Evolutionary conservation across 352 stramenopile genomes (phyloP), one percentile per base, ranked within the genome.

Genomic region (Phytophthora boehmeriae): DNA sequence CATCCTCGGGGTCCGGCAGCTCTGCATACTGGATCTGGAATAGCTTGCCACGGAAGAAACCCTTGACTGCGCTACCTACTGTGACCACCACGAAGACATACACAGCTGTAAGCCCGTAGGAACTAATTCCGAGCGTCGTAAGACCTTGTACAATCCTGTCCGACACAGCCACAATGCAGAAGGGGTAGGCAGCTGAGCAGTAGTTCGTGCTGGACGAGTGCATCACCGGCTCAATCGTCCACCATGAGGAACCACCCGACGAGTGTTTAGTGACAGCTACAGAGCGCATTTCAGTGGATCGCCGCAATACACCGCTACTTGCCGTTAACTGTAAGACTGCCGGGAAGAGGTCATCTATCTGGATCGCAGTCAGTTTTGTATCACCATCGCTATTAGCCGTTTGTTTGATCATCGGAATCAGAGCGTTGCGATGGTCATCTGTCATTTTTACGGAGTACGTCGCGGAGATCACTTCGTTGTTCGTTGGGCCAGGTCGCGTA

Each of bases 61-160:
- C 68, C 59, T 94, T 94, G 22, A 96, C 86, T 2, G 83, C 80
- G 20, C 68, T 89, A n/a, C 88, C 88, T 41, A 96, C 89, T 1
- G 88, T 96, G 27, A 96, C 83, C 20, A 96, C 71, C 16, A 96
- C 88, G 49, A 96, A 96, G 48, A 95, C 65, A 65, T 96, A 96
- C 34, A 92, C 81, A 0, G 88, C 88, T 2, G 85, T 93, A 63
- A 95, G 76, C 20, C 88, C 88, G 39, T 96, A 96, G 42, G 83
- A 92, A 43, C 82, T 88, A 34, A 96, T 88, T 1, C 85, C 88
- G 22, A 94, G 71, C 4, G 86, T 82, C 6, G 73, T 89, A 16
- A 96, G 69, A 14, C 86, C 88, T 63, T 90, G 71, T 2, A 96
- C 86, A 38, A 96, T 93, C 65, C 90, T 89, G 65, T 96, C 88